These are phyloP conservation scores for Dioscorea dumetorum DNA, from an alignment of 106 monocot genomes.

Conservation along the genomic window DNA sequence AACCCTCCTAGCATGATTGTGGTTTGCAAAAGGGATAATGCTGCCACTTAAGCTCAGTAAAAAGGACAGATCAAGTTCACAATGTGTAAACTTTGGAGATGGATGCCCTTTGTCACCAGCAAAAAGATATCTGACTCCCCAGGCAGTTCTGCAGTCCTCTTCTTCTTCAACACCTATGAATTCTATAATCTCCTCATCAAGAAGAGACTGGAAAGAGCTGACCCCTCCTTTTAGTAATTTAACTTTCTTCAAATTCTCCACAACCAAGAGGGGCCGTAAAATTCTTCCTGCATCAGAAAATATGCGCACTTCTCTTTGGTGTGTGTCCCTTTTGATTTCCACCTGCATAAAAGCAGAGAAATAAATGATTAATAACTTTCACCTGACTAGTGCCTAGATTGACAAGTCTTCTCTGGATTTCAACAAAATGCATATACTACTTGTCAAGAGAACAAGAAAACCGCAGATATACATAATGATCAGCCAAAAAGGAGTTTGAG, in stretches of 20 bases:
- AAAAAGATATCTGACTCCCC: slow-evolving; percentile 63
- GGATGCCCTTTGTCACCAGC: slow-evolving; percentile 7
- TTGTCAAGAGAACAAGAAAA: too few species aligned
- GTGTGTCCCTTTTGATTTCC: slow-evolving; percentile 81
- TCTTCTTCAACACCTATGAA: slow-evolving; percentile 92
- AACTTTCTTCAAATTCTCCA: slow-evolving; percentile 68
- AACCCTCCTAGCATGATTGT: slow-evolving; percentile 84
- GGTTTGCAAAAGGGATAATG: slow-evolving; percentile 95
- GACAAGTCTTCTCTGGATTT: too few species aligned
- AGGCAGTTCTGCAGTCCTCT: slow-evolving; percentile 74
- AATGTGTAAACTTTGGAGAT: slow-evolving; percentile 49
- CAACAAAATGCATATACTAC: too few species aligned
- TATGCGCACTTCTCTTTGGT: slow-evolving; percentile 67
- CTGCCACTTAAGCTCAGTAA: slow-evolving; percentile 81
- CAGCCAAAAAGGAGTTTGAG: too few species aligned
- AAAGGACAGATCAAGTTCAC: slow-evolving; percentile 85
- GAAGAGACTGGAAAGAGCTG: slow-evolving; percentile 56
- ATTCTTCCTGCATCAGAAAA: slow-evolving; percentile 89
- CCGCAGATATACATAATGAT: too few species aligned
- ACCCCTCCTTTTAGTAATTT: slow-evolving; percentile 36
- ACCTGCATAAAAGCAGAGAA: slow-evolving; percentile 30
- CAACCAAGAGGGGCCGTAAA: slow-evolving; percentile 76
- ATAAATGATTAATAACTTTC: too few species aligned
- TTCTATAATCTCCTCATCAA: slow-evolving; percentile 73
- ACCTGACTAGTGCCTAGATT: too few species aligned